Conservation (phyloP, 805 yeast genomes). For the Huiozyma naganishii region DNA sequence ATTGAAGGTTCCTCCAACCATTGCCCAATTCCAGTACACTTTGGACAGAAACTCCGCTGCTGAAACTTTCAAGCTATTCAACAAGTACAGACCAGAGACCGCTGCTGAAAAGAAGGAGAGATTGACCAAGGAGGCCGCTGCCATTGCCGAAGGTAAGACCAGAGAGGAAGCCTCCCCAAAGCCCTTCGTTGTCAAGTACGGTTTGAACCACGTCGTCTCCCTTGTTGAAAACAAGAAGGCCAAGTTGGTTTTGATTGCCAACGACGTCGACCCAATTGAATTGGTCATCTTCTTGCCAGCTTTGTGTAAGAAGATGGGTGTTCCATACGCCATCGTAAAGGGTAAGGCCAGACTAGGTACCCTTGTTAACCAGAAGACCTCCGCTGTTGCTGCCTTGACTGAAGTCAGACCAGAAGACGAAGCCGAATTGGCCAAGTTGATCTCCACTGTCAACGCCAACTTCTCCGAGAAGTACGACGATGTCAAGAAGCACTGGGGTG, state of each 20-base stretch:
- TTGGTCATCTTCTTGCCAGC: constrained; percentile 96
- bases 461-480: constrained; percentile 91
- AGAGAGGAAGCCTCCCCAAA: constrained; percentile 93
- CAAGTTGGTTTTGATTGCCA: constrained; percentile 91
- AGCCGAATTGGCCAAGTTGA: constrained; percentile 84
- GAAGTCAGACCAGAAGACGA: constrained; percentile 93
- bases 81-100: constrained; percentile 99
- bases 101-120: constrained; percentile 97
- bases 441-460: constrained; percentile 90
- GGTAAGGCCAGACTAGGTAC: constrained; percentile 99
- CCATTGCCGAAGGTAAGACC: constrained; percentile 95
- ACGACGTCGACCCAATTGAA: constrained; percentile 99
- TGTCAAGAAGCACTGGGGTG: constrained; percentile 98
- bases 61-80: constrained; percentile 90
- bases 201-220: constrained; percentile 97
- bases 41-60: constrained; percentile 99
- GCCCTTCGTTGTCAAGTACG: constrained; percentile 95
- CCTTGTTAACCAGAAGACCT: constrained; percentile 92
- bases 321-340: constrained; percentile 96
- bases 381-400: constrained; percentile 94
- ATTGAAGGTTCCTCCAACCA: constrained; percentile 98
- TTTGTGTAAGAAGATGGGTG: constrained; percentile 98
- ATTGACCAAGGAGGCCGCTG: constrained; percentile 97
- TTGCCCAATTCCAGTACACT: constrained; percentile 91
- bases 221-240: constrained; percentile 98